These are phyloP conservation scores for Wickerhamomyces hampshirensis DNA, from an alignment of 805 yeast genomes.

Conservation along the genomic window DNA sequence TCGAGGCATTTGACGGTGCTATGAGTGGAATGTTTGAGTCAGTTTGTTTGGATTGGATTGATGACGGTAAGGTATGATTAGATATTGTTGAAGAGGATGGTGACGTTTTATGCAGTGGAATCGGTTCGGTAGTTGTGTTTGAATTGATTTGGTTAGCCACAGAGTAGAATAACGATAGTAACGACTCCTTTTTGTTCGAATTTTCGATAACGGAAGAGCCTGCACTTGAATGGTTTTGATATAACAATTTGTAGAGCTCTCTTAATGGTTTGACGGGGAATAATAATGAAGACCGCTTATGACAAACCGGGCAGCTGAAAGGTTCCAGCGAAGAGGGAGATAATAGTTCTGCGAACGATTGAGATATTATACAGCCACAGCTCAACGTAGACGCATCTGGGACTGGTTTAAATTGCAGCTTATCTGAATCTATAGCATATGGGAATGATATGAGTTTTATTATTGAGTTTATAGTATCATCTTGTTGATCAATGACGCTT, in stretches of 20 bases:
- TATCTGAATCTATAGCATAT: no score
- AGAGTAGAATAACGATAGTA: constrained; percentile 30
- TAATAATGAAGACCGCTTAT: constrained; percentile 2
- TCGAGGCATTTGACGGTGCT: constrained; percentile 1
- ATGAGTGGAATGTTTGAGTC: constrained; percentile 4
- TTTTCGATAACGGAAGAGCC: no score
- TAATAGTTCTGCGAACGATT: constrained; percentile 24
- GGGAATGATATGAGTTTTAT: no score
- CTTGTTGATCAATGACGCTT: no score
- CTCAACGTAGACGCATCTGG: constrained; percentile 27
- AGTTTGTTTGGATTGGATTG: constrained; percentile 1
- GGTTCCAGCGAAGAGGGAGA: constrained; percentile 1
- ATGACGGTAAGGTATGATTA: constrained; percentile 4
- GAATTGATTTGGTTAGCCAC: constrained; percentile 23
- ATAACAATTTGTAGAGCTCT: constrained; percentile 11
- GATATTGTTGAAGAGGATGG: constrained; percentile 9
- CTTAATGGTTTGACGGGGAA: constrained; percentile 14
- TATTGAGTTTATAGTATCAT: no score
- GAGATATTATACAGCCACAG: constrained; percentile 39
- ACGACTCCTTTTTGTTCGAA: constrained; percentile 26
- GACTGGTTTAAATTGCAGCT: no score
- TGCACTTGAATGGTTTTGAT: no score
- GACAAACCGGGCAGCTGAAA: constrained; percentile 19
- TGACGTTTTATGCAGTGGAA: constrained; percentile 1
- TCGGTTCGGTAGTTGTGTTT: constrained; percentile 1